phyloP scores from a whole-genome alignment of 2,329 filamentous ascomycete genomes.

The Orbilia brochopaga region DNA sequence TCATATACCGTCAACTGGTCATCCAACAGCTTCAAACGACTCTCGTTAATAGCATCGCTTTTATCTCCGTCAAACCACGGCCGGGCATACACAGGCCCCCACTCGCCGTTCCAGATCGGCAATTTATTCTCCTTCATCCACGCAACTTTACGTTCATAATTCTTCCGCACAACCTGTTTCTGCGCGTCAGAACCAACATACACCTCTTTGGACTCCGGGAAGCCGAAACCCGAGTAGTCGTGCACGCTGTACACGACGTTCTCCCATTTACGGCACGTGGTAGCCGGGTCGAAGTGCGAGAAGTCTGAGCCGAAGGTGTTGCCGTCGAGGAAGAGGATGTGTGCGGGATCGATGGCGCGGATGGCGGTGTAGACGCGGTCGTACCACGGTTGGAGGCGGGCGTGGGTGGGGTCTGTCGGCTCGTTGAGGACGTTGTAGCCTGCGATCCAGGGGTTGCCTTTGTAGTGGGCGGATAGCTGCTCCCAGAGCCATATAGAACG shows the following conservation, averaged over 20 bases:
- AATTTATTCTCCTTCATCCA: slow-evolving; percentile 60
- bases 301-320: slow-evolving; percentile 64
- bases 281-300: slow-evolving; percentile 52
- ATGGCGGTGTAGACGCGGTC: slow-evolving; percentile 59
- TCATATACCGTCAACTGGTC: slow-evolving; percentile 64
- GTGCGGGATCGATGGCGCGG: slow-evolving; percentile 60
- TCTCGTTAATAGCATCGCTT: slow-evolving; percentile 59
- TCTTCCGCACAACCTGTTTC: slow-evolving; percentile 58
- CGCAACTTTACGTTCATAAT: slow-evolving; percentile 60
- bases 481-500: slow-evolving; percentile 61
- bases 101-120: slow-evolving; percentile 64
- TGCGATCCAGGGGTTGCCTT: slow-evolving; percentile 59
- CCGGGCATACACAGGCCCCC: slow-evolving; percentile 63
- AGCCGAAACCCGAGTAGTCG: slow-evolving; percentile 64
- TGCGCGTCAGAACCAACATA: slow-evolving; percentile 61
- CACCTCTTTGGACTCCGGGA: slow-evolving; percentile 59
- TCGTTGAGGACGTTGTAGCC: slow-evolving; percentile 59
- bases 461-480: slow-evolving; percentile 59
- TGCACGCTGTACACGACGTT: slow-evolving; percentile 64
- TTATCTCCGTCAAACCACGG: slow-evolving; percentile 58
- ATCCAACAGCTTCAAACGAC: slow-evolving; percentile 61
- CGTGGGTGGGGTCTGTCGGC: slow-evolving; percentile 57
- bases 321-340: slow-evolving; percentile 63
- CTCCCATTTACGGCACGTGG: slow-evolving; percentile 52
- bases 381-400: slow-evolving; percentile 59